Base-by-base conservation (phyloP, 2,329 filamentous ascomycete genomes). In the Ophiostoma sp. region DNA sequence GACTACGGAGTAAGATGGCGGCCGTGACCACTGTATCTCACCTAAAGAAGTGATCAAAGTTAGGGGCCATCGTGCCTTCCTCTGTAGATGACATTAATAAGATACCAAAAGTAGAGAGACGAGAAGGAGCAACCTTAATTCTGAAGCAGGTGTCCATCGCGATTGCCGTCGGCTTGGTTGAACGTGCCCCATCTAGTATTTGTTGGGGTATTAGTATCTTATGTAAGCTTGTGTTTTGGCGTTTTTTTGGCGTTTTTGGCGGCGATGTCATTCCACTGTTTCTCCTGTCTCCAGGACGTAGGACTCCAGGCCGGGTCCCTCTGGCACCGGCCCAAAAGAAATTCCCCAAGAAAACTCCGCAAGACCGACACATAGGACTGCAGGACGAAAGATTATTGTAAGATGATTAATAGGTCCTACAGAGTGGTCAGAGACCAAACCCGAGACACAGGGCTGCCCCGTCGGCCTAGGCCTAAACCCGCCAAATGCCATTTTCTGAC, bases 381-480 rank as follows among this genome's bases (percentile, higher is more conserved):
- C 27, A 27, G 27, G 27, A 27, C 27, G 1, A 27, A 27, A 27
- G 27, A 27, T 1, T 27, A 27, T 27, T 27, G 27, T 27, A 27
- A 27, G 27, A 27, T 27, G 27, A 27, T 27, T 27, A 27, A 27
- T 27, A 27, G 27, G 27, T 27, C 27, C 27, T 27, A 27, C 27
- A 2, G 27, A 27, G 27, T 27, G 27, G 27, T 27, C 27, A 27
- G 27, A 27, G 27, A 27, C 27, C 27, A 27, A 27, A 27, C 27
- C 27, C 27, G 27, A 27, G 27, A 27, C 27, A 58, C 52, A 58
- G 52, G 52, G 52, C 52, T 58, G 52, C 52, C 27, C 27, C 18
- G 18, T 58, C 27, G 52, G 47, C 47, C 52, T 58, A 58, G 52
- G 52, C 52, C 52, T 27, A 58, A 58, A 58, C n/a, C 18, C 18